phyloP scores from a whole-genome alignment of 768 basidiomycete species.

The Russula brevipes region DNA sequence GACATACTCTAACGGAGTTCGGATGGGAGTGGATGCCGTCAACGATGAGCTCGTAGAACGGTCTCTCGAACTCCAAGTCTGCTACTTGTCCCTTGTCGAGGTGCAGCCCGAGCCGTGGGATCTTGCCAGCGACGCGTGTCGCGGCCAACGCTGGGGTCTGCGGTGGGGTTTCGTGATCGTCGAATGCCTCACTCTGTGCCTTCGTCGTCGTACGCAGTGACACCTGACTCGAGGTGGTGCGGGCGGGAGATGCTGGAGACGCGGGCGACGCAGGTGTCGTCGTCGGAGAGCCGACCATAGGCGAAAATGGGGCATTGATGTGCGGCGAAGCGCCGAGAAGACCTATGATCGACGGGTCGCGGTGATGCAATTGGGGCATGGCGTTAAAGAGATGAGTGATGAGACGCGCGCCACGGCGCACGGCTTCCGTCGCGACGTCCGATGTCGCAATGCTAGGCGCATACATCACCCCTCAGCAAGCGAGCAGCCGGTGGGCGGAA shows the following conservation, averaged over 20 bases:
- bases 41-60: constrained; percentile 85
- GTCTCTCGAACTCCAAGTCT: constrained; percentile 51
- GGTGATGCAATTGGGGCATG: constrained; percentile 85
- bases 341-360: constrained; percentile 89
- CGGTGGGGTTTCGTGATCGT: constrained; percentile 53
- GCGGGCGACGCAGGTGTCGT: constrained; percentile 20
- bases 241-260: constrained; percentile 21
- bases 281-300: constrained; percentile 29
- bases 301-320: constrained; percentile 41
- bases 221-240: not conserved
- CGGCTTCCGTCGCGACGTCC: constrained; percentile 63
- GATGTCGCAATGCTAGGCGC: constrained; percentile 62
- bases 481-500: not conserved
- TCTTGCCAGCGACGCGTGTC: constrained; percentile 7
- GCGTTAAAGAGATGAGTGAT: constrained; percentile 94
- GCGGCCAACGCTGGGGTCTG: constrained; percentile 39
- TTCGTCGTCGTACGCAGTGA: constrained; percentile 24
- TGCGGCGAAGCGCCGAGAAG: constrained; percentile 74
- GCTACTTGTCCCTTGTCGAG: constrained; percentile 48
- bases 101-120: constrained; percentile 29
- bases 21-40: constrained; percentile 91
- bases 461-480: constrained; percentile 8
- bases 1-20: constrained; percentile 74
- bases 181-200: constrained; percentile 47
- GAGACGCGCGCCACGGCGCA: constrained; percentile 69